Conservation (phyloP, 768 basidiomycete species). For the Lyophyllum atratum region DNA sequence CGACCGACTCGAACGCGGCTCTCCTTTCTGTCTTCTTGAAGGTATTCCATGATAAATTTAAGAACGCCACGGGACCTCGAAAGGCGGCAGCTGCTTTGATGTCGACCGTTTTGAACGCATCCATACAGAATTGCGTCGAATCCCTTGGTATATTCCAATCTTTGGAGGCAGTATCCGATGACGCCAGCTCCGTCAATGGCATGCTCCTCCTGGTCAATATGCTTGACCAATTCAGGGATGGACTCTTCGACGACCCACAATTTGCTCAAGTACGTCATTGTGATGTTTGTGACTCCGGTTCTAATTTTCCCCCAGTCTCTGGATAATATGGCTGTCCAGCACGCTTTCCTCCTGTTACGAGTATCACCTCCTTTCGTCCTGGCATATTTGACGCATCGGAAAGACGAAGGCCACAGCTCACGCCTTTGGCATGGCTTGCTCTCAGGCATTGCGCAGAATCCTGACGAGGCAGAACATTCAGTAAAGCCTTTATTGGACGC, state of each 20-base stretch:
- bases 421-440: slow-evolving; percentile 54
- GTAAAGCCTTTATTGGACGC: slow-evolving; percentile 45
- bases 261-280: slow-evolving; percentile 45
- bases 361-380: slow-evolving; percentile 46
- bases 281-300: not conserved
- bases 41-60: slow-evolving; percentile 42
- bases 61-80: slow-evolving; percentile 25
- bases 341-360: slow-evolving; percentile 41
- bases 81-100: slow-evolving; percentile 30
- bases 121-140: slow-evolving; percentile 31
- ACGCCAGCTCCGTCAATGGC: not conserved
- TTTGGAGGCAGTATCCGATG: not conserved
- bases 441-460: slow-evolving; percentile 35
- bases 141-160: not conserved
- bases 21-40: slow-evolving; percentile 51
- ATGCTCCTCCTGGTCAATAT: slow-evolving; percentile 40
- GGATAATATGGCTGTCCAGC: slow-evolving; percentile 42
- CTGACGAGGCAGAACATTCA: slow-evolving; percentile 26
- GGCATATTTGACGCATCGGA: slow-evolving; percentile 52
- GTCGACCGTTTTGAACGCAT: slow-evolving; percentile 31
- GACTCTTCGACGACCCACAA: slow-evolving; percentile 45
- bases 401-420: slow-evolving; percentile 29
- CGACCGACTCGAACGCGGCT: slow-evolving; percentile 21
- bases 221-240: slow-evolving; percentile 52
- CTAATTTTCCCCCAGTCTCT: slow-evolving; percentile 34